phyloP scores from a whole-genome alignment of 768 basidiomycete species.

The Neoboletus brunneissimus region DNA sequence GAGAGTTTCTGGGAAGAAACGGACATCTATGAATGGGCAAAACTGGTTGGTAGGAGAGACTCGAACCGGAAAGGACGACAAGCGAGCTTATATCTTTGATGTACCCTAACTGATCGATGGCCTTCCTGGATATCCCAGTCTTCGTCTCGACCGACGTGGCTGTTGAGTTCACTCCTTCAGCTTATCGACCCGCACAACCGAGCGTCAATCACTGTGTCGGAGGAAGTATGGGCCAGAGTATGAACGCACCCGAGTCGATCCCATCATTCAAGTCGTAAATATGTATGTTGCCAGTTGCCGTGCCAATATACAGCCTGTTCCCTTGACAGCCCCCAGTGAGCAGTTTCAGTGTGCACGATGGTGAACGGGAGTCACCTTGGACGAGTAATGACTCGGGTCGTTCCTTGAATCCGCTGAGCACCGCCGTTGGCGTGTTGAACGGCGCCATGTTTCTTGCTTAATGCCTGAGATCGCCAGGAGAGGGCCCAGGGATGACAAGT shows the following conservation, averaged over 20 bases:
- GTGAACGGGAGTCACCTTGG: conserved; percentile 21
- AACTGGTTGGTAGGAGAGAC: conserved; percentile 13
- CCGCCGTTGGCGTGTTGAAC: conserved; percentile 24
- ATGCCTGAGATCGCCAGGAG: neutral
- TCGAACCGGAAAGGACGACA: conserved; percentile 75
- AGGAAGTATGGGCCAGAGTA: conserved; percentile 20
- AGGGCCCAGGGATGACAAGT: neutral
- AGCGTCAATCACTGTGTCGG: no score
- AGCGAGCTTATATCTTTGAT: conserved; percentile 85
- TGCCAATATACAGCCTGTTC: conserved; percentile 61
- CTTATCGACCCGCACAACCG: conserved; percentile 1
- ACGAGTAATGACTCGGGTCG: conserved; percentile 33
- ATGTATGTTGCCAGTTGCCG: conserved; percentile 52
- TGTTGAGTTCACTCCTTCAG: conserved; percentile 1
- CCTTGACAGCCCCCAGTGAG: conserved; percentile 33
- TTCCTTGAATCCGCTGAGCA: conserved; percentile 37
- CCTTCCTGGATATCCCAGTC: conserved; percentile 59
- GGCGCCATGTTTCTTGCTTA: conserved; percentile 29
- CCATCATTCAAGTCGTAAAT: conserved; percentile 46
- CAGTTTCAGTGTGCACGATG: neutral
- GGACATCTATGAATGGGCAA: neutral
- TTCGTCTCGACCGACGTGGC: conserved; percentile 56
- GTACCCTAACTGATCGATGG: conserved; percentile 87
- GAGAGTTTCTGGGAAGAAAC: conserved; percentile 52
- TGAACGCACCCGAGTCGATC: conserved; percentile 38